Conservation (phyloP, 2,329 filamentous ascomycete genomes). For the Septoria linicola region DNA sequence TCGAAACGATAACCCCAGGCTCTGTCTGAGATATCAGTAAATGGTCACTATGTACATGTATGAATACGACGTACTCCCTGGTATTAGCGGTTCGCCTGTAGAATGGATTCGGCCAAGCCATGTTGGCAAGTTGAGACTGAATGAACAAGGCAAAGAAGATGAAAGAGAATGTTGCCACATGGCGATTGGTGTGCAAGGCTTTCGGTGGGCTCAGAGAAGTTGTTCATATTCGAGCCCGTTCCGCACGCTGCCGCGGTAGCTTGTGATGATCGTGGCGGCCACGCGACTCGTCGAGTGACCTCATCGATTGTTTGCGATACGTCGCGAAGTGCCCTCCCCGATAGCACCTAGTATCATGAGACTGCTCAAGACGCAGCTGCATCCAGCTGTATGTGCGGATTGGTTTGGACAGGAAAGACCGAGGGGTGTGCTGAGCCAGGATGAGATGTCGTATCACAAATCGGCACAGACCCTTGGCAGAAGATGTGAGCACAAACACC, state of each 20-base stretch:
- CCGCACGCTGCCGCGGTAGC: slow-evolving; percentile 6
- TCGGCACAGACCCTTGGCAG: background rate
- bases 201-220: too few species aligned
- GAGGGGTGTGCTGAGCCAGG: too few species aligned
- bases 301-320: background rate
- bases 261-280: slow-evolving; percentile 5
- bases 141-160: too few species aligned
- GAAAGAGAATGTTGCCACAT: background rate
- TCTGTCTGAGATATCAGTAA: slow-evolving; percentile 33
- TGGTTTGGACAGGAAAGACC: too few species aligned
- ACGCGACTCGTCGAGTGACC: slow-evolving; percentile 7
- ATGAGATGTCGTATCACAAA: too few species aligned
- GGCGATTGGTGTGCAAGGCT: background rate
- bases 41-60: background rate
- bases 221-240: background rate
- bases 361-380: background rate
- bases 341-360: background rate
- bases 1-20: slow-evolving; percentile 68
- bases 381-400: too few species aligned
- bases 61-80: slow-evolving; percentile 37
- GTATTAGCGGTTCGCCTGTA: slow-evolving; percentile 45
- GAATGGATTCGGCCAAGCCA: slow-evolving; percentile 49
- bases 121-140: slow-evolving; percentile 21
- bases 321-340: too few species aligned
- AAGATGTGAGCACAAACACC: background rate